phyloP scores from a whole-genome alignment of 345 rosid genomes.

The Lumnitzera littorea region DNA sequence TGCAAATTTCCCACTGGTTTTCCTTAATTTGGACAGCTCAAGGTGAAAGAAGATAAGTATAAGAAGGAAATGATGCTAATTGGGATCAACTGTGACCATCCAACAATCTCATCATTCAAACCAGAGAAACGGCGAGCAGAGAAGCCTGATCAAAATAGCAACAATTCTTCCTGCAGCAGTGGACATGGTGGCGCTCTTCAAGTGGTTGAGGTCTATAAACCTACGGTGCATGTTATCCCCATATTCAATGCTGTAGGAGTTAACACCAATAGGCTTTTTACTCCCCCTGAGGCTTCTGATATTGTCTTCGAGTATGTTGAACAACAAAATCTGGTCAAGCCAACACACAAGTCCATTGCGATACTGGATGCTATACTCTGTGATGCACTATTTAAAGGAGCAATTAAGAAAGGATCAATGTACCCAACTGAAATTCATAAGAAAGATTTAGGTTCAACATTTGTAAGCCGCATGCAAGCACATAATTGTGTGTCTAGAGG shows the following conservation, averaged over 20 bases:
- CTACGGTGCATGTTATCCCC: constrained; percentile 72
- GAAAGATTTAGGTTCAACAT: constrained; percentile 65
- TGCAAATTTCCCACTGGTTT: neutral
- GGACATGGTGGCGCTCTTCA: constrained; percentile 51
- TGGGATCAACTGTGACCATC: constrained; percentile 58
- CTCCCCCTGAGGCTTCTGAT: constrained; percentile 79
- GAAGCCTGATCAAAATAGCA: constrained; percentile 35
- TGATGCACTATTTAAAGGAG: constrained; percentile 87
- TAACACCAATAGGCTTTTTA: constrained; percentile 59
- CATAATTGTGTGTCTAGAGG: constrained; percentile 70
- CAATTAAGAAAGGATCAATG: constrained; percentile 81
- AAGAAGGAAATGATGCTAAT: constrained; percentile 69
- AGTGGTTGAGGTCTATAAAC: constrained; percentile 75
- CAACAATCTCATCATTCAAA: constrained; percentile 64
- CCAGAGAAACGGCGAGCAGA: constrained; percentile 68
- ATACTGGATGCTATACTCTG: constrained; percentile 76
- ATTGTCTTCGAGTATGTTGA: constrained; percentile 69
- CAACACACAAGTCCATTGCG: constrained; percentile 52
- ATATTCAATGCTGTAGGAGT: constrained; percentile 79
- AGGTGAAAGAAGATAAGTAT: constrained; percentile 80
- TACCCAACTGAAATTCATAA: constrained; percentile 89
- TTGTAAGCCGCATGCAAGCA: constrained; percentile 79
- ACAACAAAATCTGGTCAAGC: constrained; percentile 76
- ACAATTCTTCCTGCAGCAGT: constrained; percentile 26
- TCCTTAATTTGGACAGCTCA: constrained; percentile 27